Evolutionary conservation across 108 stramenopile species (phyloP), one percentile per base, ranked within the genome.

Genomic region (Fistulifera pelliculosa): DNA sequence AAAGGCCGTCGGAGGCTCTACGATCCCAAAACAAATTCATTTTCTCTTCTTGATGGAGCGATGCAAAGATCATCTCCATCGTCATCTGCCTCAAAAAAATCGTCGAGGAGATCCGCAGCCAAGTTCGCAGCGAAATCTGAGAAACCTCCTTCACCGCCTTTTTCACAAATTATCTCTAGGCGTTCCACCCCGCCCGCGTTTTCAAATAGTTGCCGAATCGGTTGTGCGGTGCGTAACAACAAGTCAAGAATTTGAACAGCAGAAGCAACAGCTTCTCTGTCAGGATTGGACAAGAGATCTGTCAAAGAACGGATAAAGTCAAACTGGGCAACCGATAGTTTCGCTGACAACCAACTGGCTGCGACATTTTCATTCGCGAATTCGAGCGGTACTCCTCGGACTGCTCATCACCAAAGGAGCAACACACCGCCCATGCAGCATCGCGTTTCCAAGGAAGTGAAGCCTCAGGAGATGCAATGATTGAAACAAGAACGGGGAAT

Each of bases 81-180:
- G 53, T 38, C 31, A 27, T 54, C 53, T 38, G 28, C 31, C 4
- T 54, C 53, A 16, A 54, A 39, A 31, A 54, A 54, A 19, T 39
- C 38, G 27, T 54, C 53, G n/a, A 54, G 31, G 3, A 54, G 35
- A 54, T 54, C 53, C 31, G 27, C 23, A 21, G 53, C 44, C 31
- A 38, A 54, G 10, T 8, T 18, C 31, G 35, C 6, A 18, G 31
- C 53, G 14, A 54, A 35, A 35, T 35, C 31, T 3, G 31, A 35
- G 31, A 19, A 27, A 54, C 19, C 15, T 16, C 23, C 38, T 23
- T 18, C 53, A n/a, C 18, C 53, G 35, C n/a, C 23, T 28, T 15
- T 18, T 38, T 18, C 25, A 38, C 31, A 19, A 16, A 38, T 54
- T 18, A 16, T 35, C 17, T 16, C 53, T 28, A 28, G 35, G 7